A percentile compares a stretch with the other conserved stretches of the same genome.
Evolutionary conservation across 345 rosid genomes (phyloP).

Genomic region (Combretum micranthum): DNA sequence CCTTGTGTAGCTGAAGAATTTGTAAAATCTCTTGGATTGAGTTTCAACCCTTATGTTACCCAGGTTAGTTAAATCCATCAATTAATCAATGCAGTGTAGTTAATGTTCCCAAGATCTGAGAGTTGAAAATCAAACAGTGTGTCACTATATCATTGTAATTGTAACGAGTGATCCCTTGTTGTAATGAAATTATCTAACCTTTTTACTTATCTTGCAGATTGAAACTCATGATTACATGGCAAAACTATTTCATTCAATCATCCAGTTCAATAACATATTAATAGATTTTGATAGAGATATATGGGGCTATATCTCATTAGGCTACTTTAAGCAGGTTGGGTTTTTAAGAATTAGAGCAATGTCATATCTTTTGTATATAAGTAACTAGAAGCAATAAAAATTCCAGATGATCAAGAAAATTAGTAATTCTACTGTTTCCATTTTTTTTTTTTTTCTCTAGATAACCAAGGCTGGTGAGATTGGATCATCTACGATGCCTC

Average conservation of each 20-base stretch:
- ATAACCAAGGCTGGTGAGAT: constrained; percentile 85
- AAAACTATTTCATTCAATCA: constrained; percentile 12
- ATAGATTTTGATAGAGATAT: constrained; percentile 62
- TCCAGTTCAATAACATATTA: constrained; percentile 19
- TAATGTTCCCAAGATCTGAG: not conserved
- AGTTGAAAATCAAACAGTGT: too few relatives aligned
- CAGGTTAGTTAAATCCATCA: constrained; percentile 37
- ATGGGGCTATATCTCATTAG: constrained; percentile 86
- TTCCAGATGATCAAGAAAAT: not conserved
- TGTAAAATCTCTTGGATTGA: constrained; percentile 76
- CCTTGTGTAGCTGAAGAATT: constrained; percentile 69
- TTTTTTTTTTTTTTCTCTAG: constrained; percentile 34
- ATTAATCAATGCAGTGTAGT: not conserved
- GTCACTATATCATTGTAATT: too few relatives aligned
- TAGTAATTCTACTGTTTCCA: not conserved
- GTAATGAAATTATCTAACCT: not conserved
- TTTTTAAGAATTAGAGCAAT: not conserved
- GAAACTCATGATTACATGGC: constrained; percentile 19
- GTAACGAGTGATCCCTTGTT: too few relatives aligned
- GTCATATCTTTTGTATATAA: not conserved
- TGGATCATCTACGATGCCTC: constrained; percentile 96
- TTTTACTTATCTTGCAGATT: constrained; percentile 2
- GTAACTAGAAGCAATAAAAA: not conserved
- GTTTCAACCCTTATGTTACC: constrained; percentile 84
- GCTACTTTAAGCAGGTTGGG: constrained; percentile 82